These are phyloP conservation scores for Syzygium grande DNA, from an alignment of 345 rosid genomes.

Conservation along the genomic window DNA sequence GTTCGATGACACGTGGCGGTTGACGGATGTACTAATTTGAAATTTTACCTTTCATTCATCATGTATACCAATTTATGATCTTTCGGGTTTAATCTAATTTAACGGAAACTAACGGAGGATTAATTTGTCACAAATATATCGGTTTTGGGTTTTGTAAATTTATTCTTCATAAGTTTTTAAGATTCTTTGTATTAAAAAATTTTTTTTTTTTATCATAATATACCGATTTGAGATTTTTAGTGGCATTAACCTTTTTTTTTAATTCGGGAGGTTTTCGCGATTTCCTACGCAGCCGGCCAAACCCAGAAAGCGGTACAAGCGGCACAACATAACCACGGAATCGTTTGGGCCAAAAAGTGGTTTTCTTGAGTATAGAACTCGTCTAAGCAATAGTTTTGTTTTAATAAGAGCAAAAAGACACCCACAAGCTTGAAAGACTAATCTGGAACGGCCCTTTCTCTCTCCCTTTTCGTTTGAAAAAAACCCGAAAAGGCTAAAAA, in stretches of 20 bases:
- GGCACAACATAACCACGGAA: background rate
- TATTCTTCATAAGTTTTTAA: rapidly evolving
- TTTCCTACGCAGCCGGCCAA: background rate
- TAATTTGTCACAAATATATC: too few relatives aligned
- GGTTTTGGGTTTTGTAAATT: too few relatives aligned
- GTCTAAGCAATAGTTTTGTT: background rate
- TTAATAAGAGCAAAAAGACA: background rate
- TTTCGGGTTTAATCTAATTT: too few relatives aligned
- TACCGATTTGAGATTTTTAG: too few relatives aligned
- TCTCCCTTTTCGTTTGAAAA: background rate
- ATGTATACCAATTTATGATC: too few relatives aligned
- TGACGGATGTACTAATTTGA: too few relatives aligned
- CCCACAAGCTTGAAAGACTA: background rate
- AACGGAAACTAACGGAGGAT: too few relatives aligned
- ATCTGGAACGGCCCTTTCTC: background rate
- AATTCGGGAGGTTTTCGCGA: background rate
- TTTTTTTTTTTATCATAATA: too few relatives aligned
- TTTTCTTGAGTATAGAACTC: background rate
- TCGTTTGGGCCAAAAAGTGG: background rate
- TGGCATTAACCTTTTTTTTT: background rate
- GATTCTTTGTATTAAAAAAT: too few relatives aligned
- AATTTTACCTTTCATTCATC: too few relatives aligned
- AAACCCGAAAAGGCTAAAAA: background rate
- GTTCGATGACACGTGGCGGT: too few relatives aligned
- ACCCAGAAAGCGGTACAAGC: background rate